These are phyloP conservation scores for Ceratocystis colombiana DNA, from an alignment of 2,329 filamentous ascomycete genomes.

Conservation along the genomic window DNA sequence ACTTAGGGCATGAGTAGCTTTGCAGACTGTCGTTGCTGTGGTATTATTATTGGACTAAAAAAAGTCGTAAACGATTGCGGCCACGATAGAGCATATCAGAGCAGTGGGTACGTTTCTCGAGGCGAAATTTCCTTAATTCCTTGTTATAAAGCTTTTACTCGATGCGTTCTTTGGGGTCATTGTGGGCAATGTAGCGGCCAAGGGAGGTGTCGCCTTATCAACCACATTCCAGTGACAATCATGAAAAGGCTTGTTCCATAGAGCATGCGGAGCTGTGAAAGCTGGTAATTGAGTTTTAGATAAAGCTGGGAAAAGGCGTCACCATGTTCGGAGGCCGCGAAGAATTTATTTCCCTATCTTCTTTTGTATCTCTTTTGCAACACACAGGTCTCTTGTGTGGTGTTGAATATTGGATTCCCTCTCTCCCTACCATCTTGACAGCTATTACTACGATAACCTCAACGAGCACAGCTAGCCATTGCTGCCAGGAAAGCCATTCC, in stretches of 20 bases:
- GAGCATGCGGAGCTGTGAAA: background rate
- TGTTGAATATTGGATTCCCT: constrained; percentile 1
- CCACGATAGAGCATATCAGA: background rate
- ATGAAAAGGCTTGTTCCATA: background rate
- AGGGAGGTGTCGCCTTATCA: constrained; percentile 13
- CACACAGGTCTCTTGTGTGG: background rate
- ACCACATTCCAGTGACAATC: constrained; percentile 19
- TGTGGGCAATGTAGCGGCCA: background rate
- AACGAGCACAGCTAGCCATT: background rate
- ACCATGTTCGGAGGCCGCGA: background rate
- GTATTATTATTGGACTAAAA: background rate
- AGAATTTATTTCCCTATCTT: background rate
- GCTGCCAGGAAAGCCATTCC: background rate
- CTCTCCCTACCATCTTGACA: background rate
- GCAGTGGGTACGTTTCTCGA: constrained; percentile 8
- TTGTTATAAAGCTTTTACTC: background rate
- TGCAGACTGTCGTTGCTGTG: background rate
- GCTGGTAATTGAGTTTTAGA: background rate
- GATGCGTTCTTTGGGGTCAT: background rate
- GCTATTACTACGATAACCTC: background rate
- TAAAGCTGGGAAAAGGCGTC: background rate
- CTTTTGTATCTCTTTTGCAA: background rate
- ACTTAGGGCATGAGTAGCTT: background rate
- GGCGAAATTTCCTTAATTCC: background rate
- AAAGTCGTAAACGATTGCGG: background rate